Percentiles rank a stretch among this genome's conserved stretches.
These are phyloP conservation scores for Antitrichia curtipendula DNA, from an alignment of 225 moss, liverwort and hornwort species.

Conservation along the genomic window DNA sequence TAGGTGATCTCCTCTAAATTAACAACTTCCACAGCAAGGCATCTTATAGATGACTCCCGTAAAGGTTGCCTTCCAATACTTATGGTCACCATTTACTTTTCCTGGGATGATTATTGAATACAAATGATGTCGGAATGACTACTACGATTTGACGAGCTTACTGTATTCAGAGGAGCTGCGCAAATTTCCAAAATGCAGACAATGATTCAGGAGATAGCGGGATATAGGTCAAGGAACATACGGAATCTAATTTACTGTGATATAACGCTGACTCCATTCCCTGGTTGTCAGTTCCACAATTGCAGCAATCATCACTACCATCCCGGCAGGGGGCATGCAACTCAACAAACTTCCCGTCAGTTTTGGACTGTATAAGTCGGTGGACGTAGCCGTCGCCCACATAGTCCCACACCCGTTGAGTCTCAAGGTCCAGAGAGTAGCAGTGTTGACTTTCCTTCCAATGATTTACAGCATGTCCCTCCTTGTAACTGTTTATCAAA, in stretches of 20 bases:
- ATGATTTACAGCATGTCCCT: conserved; percentile 91
- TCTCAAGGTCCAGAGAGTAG: conserved; percentile 93
- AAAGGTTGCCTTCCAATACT: background rate
- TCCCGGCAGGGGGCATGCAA: conserved; percentile 86
- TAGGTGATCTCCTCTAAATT: background rate
- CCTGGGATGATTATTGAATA: background rate
- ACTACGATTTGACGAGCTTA: background rate
- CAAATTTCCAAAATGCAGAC: background rate
- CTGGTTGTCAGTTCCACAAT: conserved; percentile 70
- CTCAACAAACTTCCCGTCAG: conserved; percentile 94
- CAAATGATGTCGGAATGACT: background rate
- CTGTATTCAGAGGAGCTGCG: background rate
- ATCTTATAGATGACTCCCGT: background rate
- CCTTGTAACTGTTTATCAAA: conserved; percentile 55
- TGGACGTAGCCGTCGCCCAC: conserved; percentile 97
- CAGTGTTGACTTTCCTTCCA: conserved; percentile 94
- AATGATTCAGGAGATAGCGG: background rate
- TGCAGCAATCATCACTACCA: conserved; percentile 90
- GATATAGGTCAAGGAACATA: conserved; percentile 13
- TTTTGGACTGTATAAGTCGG: conserved; percentile 90
- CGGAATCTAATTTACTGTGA: conserved; percentile 80
- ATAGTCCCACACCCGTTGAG: conserved; percentile 96
- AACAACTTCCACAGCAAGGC: background rate
- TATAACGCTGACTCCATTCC: conserved; percentile 71
- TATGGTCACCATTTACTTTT: background rate